phyloP scores from a whole-genome alignment of 345 rosid species.

The Diplotaxis tenuifolia region DNA sequence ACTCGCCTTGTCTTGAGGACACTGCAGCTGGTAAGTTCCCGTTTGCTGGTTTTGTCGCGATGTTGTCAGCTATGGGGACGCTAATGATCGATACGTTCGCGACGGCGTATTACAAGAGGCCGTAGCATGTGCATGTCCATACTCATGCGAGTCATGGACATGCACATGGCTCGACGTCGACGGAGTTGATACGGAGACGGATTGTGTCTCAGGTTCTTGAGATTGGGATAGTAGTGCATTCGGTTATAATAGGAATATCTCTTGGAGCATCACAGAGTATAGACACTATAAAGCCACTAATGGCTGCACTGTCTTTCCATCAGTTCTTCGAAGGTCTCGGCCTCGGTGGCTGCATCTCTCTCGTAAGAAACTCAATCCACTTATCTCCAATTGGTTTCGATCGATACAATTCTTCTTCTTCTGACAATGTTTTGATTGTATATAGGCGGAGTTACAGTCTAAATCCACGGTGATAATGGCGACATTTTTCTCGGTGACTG shows the following conservation, averaged over 20 bases:
- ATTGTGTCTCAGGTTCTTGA: slow-evolving; percentile 65
- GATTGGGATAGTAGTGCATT: slow-evolving; percentile 70
- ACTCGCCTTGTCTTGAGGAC: slow-evolving; percentile 39
- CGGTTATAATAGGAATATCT: slow-evolving; percentile 65
- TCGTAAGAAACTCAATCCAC: slow-evolving; percentile 31
- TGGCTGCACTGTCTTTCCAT: slow-evolving; percentile 68
- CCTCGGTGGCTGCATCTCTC: slow-evolving; percentile 75
- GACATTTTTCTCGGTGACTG: slow-evolving; percentile 64
- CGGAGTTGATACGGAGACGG: slow-evolving; percentile 47
- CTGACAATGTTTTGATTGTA: neutral
- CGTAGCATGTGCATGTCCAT: slow-evolving; percentile 63
- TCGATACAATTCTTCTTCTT: neutral
- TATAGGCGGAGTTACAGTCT: slow-evolving; percentile 53
- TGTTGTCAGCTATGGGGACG: slow-evolving; percentile 46
- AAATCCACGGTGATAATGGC: slow-evolving; percentile 57
- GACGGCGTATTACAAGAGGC: slow-evolving; percentile 44
- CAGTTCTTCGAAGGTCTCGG: slow-evolving; percentile 85
- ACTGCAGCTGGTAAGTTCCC: slow-evolving; percentile 45
- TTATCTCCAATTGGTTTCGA: neutral
- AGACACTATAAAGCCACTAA: slow-evolving; percentile 58
- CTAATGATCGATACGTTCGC: slow-evolving; percentile 49
- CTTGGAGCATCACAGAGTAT: slow-evolving; percentile 57
- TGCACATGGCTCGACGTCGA: slow-evolving; percentile 58
- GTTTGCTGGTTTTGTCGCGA: slow-evolving; percentile 47
- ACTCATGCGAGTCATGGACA: slow-evolving; percentile 66